These are phyloP conservation scores for Umbelopsis sp. DNA, from an alignment of 371 early-diverging fungal species.

Conservation along the genomic window DNA sequence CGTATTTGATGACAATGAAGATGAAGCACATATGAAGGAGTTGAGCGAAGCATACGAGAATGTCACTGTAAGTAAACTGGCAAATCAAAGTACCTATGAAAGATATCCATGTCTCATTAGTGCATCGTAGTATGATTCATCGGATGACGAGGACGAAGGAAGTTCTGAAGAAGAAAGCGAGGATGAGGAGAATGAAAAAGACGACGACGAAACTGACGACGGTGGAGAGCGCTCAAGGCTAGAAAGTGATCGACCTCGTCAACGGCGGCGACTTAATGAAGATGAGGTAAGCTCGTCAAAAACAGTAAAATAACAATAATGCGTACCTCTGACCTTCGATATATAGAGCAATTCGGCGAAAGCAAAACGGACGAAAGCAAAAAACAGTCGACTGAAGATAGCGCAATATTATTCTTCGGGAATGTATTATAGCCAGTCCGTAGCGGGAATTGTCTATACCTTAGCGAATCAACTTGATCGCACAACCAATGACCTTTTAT, in stretches of 20 bases:
- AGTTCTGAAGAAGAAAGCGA: constrained; percentile 21
- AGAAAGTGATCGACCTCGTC: constrained; percentile 30
- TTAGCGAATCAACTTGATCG: constrained; percentile 61
- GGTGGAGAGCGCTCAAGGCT: constrained; percentile 27
- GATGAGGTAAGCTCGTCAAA: constrained; percentile 16
- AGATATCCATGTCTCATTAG: background rate
- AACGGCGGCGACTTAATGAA: constrained; percentile 37
- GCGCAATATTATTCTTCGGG: constrained; percentile 64
- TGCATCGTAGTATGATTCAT: constrained; percentile 5
- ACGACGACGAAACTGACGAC: constrained; percentile 27
- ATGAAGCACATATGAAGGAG: constrained; percentile 60
- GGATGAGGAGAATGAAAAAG: constrained; percentile 22
- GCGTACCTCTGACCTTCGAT: no score
- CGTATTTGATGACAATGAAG: constrained; percentile 82
- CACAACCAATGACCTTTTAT: constrained; percentile 62
- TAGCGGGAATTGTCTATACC: constrained; percentile 57
- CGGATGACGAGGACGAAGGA: constrained; percentile 28
- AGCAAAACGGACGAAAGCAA: constrained; percentile 1
- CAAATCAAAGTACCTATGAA: constrained; percentile 6
- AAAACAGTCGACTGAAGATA: constrained; percentile 24
- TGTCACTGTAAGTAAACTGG: constrained; percentile 50
- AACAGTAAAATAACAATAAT: background rate
- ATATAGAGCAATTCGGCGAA: background rate
- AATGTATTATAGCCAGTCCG: constrained; percentile 59
- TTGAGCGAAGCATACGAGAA: constrained; percentile 71